Evolutionary conservation across 2,329 filamentous ascomycete species (phyloP), one percentile per base, ranked within the genome.

Genomic region (Xylariaceae sp.): DNA sequence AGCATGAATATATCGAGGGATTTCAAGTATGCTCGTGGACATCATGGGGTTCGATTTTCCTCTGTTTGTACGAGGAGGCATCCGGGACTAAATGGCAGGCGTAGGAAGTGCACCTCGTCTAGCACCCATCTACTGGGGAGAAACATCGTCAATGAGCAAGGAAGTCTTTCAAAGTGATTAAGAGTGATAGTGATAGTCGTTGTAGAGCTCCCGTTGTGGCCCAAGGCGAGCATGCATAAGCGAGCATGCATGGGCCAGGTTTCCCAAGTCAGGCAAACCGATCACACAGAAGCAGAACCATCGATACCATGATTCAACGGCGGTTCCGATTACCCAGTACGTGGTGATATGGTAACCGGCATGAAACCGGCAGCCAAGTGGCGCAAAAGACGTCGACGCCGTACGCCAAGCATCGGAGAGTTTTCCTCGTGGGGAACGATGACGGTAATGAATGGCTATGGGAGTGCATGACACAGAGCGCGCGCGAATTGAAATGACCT

Each of bases 271-370:
- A 24, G 19, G 41, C 31, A 29, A 40, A 46, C 46, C 17, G n/a
- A 34, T 44, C 41, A 37, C 28, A 50, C 39, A 16, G 44, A 49
- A 8, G 26, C 6, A 36, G 26, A 44, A n/a, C 9, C 33, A 39
- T 34, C 23, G 23, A 46, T 24, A 16, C 17, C 12, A 43, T 46
- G 26, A 28, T 47, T 17, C 14, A 33, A 50, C 26, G 14, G 46
- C 36, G 54, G 45, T 43, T 36, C 55, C 41, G 44, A 61, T 14
- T n/a, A 14, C 28, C 49, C 26, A 43, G 56, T 53, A 59, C 44
- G n/a, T 19, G n/a, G 37, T 45, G 44, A 46, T 49, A 40, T 52
- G 37, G n/a, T 19, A 44, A 31, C 29, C 21, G 3, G 36, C 34
- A 37, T 52, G 46, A 43, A 29, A 34, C 37, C n/a, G 34, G 33